phyloP scores from a whole-genome alignment of 2,329 filamentous ascomycete genomes.

The Hypoxylon sp. region DNA sequence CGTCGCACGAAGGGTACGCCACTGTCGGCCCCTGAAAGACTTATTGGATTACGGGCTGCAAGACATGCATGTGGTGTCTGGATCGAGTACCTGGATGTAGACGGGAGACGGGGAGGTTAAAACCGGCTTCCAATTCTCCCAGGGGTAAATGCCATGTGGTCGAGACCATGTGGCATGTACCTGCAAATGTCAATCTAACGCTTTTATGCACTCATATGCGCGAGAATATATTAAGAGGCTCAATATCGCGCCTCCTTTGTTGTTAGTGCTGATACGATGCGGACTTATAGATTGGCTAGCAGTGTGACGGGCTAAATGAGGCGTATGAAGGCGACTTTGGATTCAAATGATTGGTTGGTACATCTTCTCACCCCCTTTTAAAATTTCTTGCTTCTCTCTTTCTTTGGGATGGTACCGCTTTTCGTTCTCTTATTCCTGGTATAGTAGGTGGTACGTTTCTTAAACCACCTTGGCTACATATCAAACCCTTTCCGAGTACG shows the following conservation, averaged over 20 bases:
- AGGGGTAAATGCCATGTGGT: conserved; percentile 20
- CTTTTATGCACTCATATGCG: not conserved
- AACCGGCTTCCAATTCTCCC: conserved; percentile 4
- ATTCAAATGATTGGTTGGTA: not conserved
- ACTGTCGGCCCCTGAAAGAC: conserved; percentile 14
- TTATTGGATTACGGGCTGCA: not conserved
- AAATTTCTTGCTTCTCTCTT: not conserved
- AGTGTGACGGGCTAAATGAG: not conserved
- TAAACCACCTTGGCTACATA: not conserved
- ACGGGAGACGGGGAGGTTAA: not conserved
- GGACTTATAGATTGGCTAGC: not conserved
- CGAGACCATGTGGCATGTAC: conserved; percentile 24
- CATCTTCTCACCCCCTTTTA: not conserved
- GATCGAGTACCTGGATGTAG: not conserved
- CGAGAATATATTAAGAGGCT: conserved; percentile 17
- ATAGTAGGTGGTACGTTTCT: not conserved
- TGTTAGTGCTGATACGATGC: conserved; percentile 8
- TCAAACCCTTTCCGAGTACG: not conserved
- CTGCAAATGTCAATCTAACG: conserved; percentile 1
- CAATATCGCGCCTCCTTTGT: not conserved
- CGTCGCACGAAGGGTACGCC: conserved; percentile 30
- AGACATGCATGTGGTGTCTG: conserved; percentile 22
- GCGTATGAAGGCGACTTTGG: not conserved
- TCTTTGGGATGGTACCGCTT: not conserved
- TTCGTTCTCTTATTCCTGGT: not conserved